These are phyloP conservation scores for Silene noctiflora DNA, from an alignment of 179 eudicot genomes.

Conservation along the genomic window DNA sequence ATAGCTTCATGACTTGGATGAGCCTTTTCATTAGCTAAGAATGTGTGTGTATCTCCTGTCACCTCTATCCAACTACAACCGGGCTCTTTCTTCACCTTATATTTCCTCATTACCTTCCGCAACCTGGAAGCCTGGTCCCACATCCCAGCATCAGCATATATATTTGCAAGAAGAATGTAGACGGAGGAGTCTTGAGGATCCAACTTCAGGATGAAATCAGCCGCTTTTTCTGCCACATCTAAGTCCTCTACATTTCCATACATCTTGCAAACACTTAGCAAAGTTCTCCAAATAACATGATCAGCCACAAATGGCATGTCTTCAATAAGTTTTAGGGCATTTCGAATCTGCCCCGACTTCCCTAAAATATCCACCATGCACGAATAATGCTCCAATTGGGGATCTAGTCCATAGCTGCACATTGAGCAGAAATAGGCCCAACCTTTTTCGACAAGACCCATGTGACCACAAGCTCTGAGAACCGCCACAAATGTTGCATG, in stretches of 20 bases:
- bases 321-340: slow-evolving; percentile 62
- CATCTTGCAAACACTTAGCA: slow-evolving; percentile 65
- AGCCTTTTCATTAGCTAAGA: slow-evolving; percentile 56
- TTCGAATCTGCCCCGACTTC: slow-evolving; percentile 58
- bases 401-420: slow-evolving; percentile 52
- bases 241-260: slow-evolving; percentile 59
- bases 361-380: slow-evolving; percentile 85
- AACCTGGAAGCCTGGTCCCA: slow-evolving; percentile 49
- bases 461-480: slow-evolving; percentile 86
- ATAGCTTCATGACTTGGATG: slow-evolving; percentile 62
- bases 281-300: slow-evolving; percentile 72
- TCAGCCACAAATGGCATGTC: slow-evolving; percentile 87
- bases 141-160: slow-evolving; percentile 77
- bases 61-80: slow-evolving; percentile 90
- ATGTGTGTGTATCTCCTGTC: slow-evolving; percentile 58
- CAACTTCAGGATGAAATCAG: slow-evolving; percentile 42
- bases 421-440: slow-evolving; percentile 58
- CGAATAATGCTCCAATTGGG: slow-evolving; percentile 80
- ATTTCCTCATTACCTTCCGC: slow-evolving; percentile 49
- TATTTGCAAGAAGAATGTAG: slow-evolving; percentile 50
- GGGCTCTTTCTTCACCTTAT: slow-evolving; percentile 66
- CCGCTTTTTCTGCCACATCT: slow-evolving; percentile 67
- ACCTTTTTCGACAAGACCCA: slow-evolving; percentile 70
- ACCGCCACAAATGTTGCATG: slow-evolving; percentile 82
- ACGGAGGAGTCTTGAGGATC: slow-evolving; percentile 73